phyloP scores from a whole-genome alignment of 257 asterid genomes.

The Echites panduratus region DNA sequence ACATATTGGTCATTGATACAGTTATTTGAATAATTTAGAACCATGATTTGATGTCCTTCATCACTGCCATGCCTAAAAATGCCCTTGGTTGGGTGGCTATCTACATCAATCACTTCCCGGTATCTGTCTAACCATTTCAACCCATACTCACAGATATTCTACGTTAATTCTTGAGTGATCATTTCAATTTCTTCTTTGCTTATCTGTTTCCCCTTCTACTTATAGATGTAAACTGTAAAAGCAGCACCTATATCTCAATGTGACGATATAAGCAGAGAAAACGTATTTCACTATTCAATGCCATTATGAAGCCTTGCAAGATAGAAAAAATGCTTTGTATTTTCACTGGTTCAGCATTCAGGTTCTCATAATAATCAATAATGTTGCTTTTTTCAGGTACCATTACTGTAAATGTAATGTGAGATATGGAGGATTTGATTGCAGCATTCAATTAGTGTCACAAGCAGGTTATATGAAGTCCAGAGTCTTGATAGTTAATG shows the following conservation, averaged over 20 bases:
- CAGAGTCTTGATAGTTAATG: not conserved
- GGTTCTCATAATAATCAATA: not conserved
- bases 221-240: not conserved
- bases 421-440: slow-evolving; percentile 87
- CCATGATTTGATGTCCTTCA: not conserved
- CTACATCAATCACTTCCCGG: not conserved
- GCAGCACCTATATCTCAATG: not conserved
- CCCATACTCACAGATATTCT: not conserved
- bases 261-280: not conserved
- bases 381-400: slow-evolving; percentile 39
- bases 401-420: slow-evolving; percentile 51
- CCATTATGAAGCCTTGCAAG: not conserved
- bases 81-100: not conserved
- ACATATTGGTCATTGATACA: not conserved
- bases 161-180: not conserved
- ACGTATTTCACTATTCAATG: not conserved
- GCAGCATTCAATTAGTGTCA: slow-evolving; percentile 67
- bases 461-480: slow-evolving; percentile 44
- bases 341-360: not conserved
- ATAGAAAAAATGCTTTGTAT: not conserved
- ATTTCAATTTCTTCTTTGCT: slow-evolving; percentile 1
- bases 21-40: slow-evolving; percentile 10
- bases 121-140: not conserved
- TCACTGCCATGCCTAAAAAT: not conserved
- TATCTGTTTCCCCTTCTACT: not conserved